Evolutionary conservation across 2,329 filamentous ascomycete species (phyloP), one percentile per base, ranked within the genome.

Genomic region (Penicillium frequentans): DNA sequence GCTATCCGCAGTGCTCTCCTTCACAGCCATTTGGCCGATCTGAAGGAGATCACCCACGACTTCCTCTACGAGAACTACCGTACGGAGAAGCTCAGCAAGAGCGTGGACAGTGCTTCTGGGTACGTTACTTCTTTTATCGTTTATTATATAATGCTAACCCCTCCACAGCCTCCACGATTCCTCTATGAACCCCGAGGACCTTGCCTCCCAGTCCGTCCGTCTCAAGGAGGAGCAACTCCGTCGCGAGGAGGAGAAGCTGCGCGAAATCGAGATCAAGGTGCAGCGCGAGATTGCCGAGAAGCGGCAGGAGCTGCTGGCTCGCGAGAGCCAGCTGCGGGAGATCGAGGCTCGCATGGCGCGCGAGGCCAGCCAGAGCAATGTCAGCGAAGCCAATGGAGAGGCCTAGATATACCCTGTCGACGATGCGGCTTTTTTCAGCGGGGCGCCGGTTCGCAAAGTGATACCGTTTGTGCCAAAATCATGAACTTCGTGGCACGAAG

Each of bases 1-100:
- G 95, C 95, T 64, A 96, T 99, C 73, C 89, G 95, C 75, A 97
- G 93, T 58, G 95, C 95, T 55, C 88, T 99, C 56, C 86, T 99
- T 61, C 95, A 99, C 84, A 97, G 92, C 80, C 95, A 99, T 82
- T 82, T 99, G 74, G 95, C 95, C 60, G 95, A 99, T 77, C 82
- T 99, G 71, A 99, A 99, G 87, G 95, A 99, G 79, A 99, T 99
- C 74, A 99, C 95, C 52, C 95, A 99, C 79, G 95, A 99, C 79
- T 99, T 99, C 88, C 83, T 99, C 64, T 99, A 99, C 81, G 95
- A 99, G 78, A 99, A 99, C 82, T 99, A 99, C 86, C 92, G 95
- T 91, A 99, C 95, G 73, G 95, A 99, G 90, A 98, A 98, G 84
- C 90, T 99, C 70, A 96, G 91, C 83, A 99, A 98, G 91, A 97